A percentile compares a stretch with the other conserved stretches of the same genome.
Evolutionary conservation across 2,329 filamentous ascomycete species (phyloP).

Genomic region (Leptoxyphium fumago): DNA sequence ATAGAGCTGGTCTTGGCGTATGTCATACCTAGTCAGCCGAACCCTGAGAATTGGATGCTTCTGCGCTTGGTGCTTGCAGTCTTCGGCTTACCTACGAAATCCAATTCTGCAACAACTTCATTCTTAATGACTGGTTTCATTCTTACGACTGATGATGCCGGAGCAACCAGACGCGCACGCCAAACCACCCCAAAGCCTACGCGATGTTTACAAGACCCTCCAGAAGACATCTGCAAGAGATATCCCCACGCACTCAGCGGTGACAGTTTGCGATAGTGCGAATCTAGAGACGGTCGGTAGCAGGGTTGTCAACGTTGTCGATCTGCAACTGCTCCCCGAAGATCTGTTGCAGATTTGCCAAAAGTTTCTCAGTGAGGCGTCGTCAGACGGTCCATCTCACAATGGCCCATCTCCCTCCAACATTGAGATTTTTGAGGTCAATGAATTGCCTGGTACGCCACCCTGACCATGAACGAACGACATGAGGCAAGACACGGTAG

Average conservation of each 20-base stretch:
- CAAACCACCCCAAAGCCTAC: constrained; percentile 56
- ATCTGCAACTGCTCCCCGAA: not conserved
- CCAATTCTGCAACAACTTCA: too few relatives aligned
- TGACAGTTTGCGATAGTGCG: not conserved
- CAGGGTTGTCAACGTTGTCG: not conserved
- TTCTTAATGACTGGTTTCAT: too few relatives aligned
- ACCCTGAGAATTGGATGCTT: too few relatives aligned
- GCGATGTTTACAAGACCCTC: constrained; percentile 60
- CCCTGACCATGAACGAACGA: not conserved
- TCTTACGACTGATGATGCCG: too few relatives aligned
- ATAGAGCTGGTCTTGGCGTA: too few relatives aligned
- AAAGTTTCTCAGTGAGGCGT: not conserved
- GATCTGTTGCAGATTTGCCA: not conserved
- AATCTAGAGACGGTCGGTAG: not conserved
- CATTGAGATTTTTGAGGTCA: constrained; percentile 39
- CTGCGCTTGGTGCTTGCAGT: too few relatives aligned
- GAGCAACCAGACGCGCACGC: constrained; percentile 54
- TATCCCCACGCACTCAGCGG: not conserved
- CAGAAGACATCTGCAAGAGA: constrained; percentile 29
- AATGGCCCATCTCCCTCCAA: not conserved
- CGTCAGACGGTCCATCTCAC: not conserved
- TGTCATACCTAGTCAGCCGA: too few relatives aligned
- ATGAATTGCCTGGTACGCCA: constrained; percentile 50
- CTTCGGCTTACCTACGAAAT: too few relatives aligned
- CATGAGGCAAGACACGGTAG: not conserved